Conservation (phyloP, 495 filamentous ascomycete species). For the Parachaetomium inaequale region DNA sequence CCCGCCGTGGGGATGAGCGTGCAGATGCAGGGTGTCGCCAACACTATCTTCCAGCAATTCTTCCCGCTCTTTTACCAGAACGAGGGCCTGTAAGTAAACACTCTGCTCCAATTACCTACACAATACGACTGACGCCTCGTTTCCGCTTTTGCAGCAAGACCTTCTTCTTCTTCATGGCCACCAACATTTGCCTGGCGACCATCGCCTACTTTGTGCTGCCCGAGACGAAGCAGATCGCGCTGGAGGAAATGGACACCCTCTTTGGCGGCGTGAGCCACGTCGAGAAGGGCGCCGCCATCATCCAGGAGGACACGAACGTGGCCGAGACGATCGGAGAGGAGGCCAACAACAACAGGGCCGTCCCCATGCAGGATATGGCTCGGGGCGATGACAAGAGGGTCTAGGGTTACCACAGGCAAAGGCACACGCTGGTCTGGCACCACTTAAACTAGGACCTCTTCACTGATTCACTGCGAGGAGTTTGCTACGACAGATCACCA, state of each 20-base stretch:
- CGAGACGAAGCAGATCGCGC: background rate
- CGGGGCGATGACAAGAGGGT: too few relatives aligned
- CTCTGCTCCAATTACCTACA: background rate
- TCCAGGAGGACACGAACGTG: too few relatives aligned
- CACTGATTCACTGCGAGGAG: too few relatives aligned
- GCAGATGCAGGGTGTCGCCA: background rate
- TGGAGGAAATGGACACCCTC: conserved; percentile 1
- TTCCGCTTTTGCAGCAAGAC: too few relatives aligned
- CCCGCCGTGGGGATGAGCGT: background rate
- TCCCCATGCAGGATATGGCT: too few relatives aligned
- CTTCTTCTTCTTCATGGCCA: conserved; percentile 5
- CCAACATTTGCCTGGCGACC: background rate
- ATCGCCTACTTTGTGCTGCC: conserved; percentile 2
- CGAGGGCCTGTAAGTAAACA: background rate
- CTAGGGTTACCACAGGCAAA: too few relatives aligned
- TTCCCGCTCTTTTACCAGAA: background rate
- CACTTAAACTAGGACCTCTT: too few relatives aligned
- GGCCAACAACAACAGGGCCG: too few relatives aligned
- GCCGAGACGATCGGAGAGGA: too few relatives aligned
- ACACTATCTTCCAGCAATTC: conserved; percentile 8
- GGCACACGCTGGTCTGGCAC: too few relatives aligned
- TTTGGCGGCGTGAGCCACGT: background rate
- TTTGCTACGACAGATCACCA: too few relatives aligned
- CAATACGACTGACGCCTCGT: too few relatives aligned
- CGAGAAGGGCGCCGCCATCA: background rate